These are phyloP conservation scores for Microcyclospora pomicola DNA, from an alignment of 2,329 filamentous ascomycete species.

Conservation along the genomic window DNA sequence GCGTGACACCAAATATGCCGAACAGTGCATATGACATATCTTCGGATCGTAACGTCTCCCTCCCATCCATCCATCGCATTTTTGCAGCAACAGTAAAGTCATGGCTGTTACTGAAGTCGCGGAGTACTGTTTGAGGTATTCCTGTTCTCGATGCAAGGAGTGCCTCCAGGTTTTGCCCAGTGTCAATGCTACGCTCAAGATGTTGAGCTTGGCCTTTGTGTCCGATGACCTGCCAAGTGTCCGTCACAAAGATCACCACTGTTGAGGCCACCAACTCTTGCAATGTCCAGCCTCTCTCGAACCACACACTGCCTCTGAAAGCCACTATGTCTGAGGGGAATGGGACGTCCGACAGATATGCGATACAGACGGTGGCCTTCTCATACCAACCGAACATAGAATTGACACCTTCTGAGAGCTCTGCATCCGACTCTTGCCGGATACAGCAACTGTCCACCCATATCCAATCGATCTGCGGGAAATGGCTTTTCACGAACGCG, in stretches of 20 bases:
- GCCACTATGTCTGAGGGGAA: not conserved
- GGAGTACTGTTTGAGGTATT: conserved; percentile 7
- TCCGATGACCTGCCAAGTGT: conserved; percentile 12
- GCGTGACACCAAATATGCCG: conserved; percentile 8
- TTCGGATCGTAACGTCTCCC: conserved; percentile 6
- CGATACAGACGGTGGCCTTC: conserved; percentile 4
- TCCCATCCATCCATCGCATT: conserved; percentile 10
- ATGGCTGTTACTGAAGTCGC: conserved; percentile 4
- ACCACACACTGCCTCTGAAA: conserved; percentile 10
- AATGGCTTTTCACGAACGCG: conserved; percentile 4
- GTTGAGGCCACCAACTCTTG: conserved; percentile 13
- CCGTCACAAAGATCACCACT: conserved; percentile 8
- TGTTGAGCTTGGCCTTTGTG: conserved; percentile 6
- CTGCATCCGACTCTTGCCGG: conserved; percentile 8
- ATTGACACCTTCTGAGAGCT: conserved; percentile 12
- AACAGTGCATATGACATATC: conserved; percentile 11
- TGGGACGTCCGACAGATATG: conserved; percentile 4
- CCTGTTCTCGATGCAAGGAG: conserved; percentile 5
- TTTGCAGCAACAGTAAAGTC: conserved; percentile 5
- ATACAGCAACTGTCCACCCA: conserved; percentile 17
- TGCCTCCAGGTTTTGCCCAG: conserved; percentile 4
- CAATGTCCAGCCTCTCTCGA: conserved; percentile 12
- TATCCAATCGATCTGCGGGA: conserved; percentile 7
- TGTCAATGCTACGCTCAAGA: not conserved
- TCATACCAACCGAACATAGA: conserved; percentile 9